Conservation (phyloP, 2,329 filamentous ascomycete genomes). For the Thelonectria rubi region DNA sequence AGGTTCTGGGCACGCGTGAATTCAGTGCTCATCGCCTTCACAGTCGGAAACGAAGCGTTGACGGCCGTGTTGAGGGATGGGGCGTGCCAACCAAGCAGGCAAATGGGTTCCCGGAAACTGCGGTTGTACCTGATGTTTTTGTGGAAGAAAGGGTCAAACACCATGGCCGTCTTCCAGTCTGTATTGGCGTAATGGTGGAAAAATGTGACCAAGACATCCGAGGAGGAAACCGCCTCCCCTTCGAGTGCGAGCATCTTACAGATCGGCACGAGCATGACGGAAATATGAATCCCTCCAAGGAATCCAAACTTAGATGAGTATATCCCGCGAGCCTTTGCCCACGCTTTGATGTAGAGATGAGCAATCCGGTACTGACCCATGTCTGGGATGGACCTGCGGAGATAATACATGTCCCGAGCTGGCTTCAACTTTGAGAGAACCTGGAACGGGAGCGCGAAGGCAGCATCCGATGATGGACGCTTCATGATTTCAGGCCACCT, state of each 20-base stretch:
- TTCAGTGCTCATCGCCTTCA: conserved; percentile 61
- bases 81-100: conserved; percentile 68
- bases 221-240: conserved; percentile 50
- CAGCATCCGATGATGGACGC: conserved; percentile 59
- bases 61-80: conserved; percentile 69
- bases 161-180: conserved; percentile 63
- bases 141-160: conserved; percentile 70
- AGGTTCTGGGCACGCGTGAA: conserved; percentile 56
- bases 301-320: conserved; percentile 73
- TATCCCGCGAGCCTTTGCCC: conserved; percentile 69
- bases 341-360: conserved; percentile 68
- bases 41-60: conserved; percentile 62
- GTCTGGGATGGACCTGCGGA: conserved; percentile 68
- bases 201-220: conserved; percentile 66
- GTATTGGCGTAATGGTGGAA: conserved; percentile 70
- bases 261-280: conserved; percentile 67
- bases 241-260: conserved; percentile 62
- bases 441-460: conserved; percentile 64
- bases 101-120: conserved; percentile 67
- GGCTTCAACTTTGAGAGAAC: conserved; percentile 71
- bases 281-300: conserved; percentile 71
- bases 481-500: conserved; percentile 59
- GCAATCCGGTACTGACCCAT: conserved; percentile 65
- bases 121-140: conserved; percentile 61
- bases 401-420: conserved; percentile 68